phyloP scores from a whole-genome alignment of 106 monocot species.

The Cymbidium sinense region DNA sequence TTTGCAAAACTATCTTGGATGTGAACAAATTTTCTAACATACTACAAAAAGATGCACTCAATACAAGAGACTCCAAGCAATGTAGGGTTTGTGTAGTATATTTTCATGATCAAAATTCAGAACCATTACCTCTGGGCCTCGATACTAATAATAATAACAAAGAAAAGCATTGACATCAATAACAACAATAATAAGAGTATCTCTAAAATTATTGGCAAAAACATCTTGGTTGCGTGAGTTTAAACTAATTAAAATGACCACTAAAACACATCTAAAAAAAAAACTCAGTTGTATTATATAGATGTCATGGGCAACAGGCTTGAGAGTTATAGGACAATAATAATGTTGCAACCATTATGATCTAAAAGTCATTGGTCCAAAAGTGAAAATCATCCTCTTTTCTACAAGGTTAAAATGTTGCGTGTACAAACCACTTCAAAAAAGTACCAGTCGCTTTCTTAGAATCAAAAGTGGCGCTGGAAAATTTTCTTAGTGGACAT shows the following conservation, averaged over 20 bases:
- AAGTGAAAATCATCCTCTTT: background rate
- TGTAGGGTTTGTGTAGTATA: background rate
- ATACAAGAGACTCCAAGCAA: background rate
- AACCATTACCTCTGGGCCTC: background rate
- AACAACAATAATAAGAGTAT: background rate
- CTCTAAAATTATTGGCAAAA: background rate
- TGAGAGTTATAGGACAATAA: background rate
- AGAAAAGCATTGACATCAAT: background rate
- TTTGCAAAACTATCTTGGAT: background rate
- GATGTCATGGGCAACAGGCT: background rate
- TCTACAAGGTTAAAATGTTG: no score
- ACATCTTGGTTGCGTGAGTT: background rate
- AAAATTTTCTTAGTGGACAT: no score
- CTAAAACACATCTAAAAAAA: background rate
- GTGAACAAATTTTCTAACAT: background rate
- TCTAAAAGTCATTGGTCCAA: background rate
- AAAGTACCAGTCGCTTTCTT: no score
- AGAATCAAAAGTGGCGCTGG: no score
- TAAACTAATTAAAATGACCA: background rate
- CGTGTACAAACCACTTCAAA: no score
- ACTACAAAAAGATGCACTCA: background rate
- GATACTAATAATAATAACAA: background rate
- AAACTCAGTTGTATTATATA: background rate
- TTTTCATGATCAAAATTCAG: background rate
- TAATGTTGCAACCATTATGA: background rate